Evolutionary conservation across 768 basidiomycete genomes (phyloP).

Genomic region (Suillus bovinus): DNA sequence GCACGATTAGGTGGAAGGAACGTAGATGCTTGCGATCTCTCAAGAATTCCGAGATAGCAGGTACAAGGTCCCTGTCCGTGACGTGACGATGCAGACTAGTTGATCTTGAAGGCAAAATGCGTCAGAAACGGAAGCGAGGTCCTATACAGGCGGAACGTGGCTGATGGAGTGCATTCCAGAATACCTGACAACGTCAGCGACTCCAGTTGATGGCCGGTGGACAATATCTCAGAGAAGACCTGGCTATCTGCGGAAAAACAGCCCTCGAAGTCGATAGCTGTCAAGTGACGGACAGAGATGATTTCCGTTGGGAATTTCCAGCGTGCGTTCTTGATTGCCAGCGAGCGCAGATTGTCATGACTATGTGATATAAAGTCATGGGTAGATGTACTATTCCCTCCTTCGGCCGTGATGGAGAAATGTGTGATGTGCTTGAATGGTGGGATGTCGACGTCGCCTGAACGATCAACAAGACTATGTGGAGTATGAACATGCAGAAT

Average conservation of each 20-base stretch:
- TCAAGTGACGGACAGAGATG: slow-evolving; percentile 63
- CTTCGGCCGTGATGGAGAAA: slow-evolving; percentile 53
- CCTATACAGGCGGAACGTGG: slow-evolving; percentile 46
- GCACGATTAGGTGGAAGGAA: slow-evolving; percentile 52
- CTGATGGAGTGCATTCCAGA: slow-evolving; percentile 52
- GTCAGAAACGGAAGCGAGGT: slow-evolving; percentile 60
- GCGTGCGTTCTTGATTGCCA: slow-evolving; percentile 52
- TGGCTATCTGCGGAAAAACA: slow-evolving; percentile 50
- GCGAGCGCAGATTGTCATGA: slow-evolving; percentile 49
- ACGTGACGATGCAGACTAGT: slow-evolving; percentile 43
- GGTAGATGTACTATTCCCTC: slow-evolving; percentile 40
- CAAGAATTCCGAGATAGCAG: slow-evolving; percentile 66
- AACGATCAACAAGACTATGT: slow-evolving; percentile 36
- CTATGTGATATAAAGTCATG: slow-evolving; percentile 54
- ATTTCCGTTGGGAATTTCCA: slow-evolving; percentile 58
- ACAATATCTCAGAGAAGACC: slow-evolving; percentile 59
- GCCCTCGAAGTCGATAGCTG: slow-evolving; percentile 61
- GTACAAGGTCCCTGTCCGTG: slow-evolving; percentile 63
- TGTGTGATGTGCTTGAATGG: slow-evolving; percentile 57
- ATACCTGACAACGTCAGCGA: slow-evolving; percentile 54
- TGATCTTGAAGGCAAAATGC: slow-evolving; percentile 59
- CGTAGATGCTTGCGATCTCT: slow-evolving; percentile 52
- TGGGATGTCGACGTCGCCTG: slow-evolving; percentile 46
- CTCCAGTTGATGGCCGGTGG: slow-evolving; percentile 64
- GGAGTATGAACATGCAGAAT: slow-evolving; percentile 1